Conservation (phyloP, 116 monocot species). For the Papilionanthe hybrid region DNA sequence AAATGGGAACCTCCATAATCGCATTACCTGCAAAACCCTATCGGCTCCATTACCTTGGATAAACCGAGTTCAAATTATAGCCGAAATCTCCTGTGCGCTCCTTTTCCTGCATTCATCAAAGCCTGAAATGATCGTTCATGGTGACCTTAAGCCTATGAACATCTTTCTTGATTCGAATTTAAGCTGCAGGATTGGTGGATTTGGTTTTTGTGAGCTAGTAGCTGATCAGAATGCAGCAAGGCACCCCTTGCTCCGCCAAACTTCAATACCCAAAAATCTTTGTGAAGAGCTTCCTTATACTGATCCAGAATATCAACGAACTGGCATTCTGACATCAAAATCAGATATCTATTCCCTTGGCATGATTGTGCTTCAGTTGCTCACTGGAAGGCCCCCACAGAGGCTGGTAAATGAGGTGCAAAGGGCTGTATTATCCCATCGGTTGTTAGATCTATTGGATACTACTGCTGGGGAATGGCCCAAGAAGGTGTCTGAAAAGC, state of each 20-base stretch:
- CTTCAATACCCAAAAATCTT: constrained; percentile 12
- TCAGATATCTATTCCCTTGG: constrained; percentile 77
- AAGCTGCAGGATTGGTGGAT: constrained; percentile 55
- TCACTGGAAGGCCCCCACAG: constrained; percentile 56
- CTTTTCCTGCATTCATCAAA: constrained; percentile 68
- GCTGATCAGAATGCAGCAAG: constrained; percentile 19
- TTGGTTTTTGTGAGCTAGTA: constrained; percentile 43
- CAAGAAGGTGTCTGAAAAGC: constrained; percentile 30
- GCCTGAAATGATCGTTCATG: constrained; percentile 67
- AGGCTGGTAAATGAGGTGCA: constrained; percentile 51
- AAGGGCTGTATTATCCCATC: constrained; percentile 29
- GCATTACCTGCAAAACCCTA: constrained; percentile 23
- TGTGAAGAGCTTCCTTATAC: constrained; percentile 38
- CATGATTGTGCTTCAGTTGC: constrained; percentile 59
- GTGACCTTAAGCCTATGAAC: constrained; percentile 66
- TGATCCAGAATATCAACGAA: constrained; percentile 51
- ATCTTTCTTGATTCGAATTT: constrained; percentile 57
- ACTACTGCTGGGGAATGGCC: constrained; percentile 74
- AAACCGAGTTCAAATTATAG: constrained; percentile 33
- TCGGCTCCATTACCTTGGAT: constrained; percentile 42
- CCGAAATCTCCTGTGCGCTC: constrained; percentile 56
- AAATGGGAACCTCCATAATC: constrained; percentile 63
- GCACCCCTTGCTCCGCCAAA: constrained; percentile 22
- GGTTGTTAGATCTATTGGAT: constrained; percentile 48
- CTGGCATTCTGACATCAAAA: constrained; percentile 34